A percentile compares a stretch with the other conserved stretches of the same genome.
phyloP scores from a whole-genome alignment of 164 flowering plant genomes.

The Umbellularia californica region DNA sequence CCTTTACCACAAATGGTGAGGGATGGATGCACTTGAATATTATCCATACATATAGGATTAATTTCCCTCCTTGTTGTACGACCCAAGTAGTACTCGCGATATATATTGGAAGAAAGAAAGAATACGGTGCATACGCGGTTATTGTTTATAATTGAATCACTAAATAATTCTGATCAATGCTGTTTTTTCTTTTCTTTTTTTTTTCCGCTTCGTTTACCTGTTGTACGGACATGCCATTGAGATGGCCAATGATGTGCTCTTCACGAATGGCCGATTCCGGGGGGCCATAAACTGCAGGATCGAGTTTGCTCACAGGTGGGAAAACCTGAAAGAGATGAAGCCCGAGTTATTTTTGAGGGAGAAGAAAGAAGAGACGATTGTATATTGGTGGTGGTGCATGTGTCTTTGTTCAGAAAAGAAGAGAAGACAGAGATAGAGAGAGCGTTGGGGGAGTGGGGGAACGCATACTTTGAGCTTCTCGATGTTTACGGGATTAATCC shows the following conservation, averaged over 20 bases:
- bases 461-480: constrained; percentile 45
- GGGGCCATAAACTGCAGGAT: constrained; percentile 70
- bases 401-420: no score
- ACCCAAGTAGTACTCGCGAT: no score
- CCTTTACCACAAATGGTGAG: no score
- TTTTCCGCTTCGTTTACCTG: constrained; percentile 37
- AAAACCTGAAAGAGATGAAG: constrained; percentile 25
- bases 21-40: no score
- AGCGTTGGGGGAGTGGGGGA: neutral
- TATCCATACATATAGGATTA: no score
- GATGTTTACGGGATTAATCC: constrained; percentile 80
- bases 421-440: no score
- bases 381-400: no score
- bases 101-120: neutral
- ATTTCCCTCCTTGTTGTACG: no score
- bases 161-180: neutral
- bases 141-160: no score
- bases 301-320: constrained; percentile 82
- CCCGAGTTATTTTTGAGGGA: neutral
- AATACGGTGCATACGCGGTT: neutral
- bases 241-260: constrained; percentile 64
- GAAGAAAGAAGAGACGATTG: no score
- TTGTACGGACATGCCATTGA: constrained; percentile 77
- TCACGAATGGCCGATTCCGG: constrained; percentile 76
- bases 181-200: neutral